Conservation (phyloP, 2,329 filamentous ascomycete genomes). For the Byssoonygena ceratinophila region DNA sequence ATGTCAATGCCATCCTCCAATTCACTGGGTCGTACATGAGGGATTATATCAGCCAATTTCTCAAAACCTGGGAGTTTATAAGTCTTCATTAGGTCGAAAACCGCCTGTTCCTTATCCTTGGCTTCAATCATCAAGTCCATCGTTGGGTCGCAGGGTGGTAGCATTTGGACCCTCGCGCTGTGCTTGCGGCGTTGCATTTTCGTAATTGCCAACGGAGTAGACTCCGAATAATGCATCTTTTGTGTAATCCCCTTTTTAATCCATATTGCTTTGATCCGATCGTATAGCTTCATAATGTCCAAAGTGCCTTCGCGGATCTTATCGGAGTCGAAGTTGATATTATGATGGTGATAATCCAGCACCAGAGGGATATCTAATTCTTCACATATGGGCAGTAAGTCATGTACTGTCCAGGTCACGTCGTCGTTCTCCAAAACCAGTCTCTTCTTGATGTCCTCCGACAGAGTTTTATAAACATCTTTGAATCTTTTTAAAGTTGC, state of each 20-base stretch:
- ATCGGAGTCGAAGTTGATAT: slow-evolving; percentile 70
- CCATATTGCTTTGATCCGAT: slow-evolving; percentile 76
- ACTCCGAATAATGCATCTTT: slow-evolving; percentile 96
- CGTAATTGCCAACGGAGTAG: slow-evolving; percentile 63
- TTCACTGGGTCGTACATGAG: slow-evolving; percentile 66
- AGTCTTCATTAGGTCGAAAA: slow-evolving; percentile 83
- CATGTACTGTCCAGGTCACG: slow-evolving; percentile 83
- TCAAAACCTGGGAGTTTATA: slow-evolving; percentile 76
- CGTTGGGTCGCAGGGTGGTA: slow-evolving; percentile 69
- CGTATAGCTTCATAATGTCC: slow-evolving; percentile 65
- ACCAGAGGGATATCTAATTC: slow-evolving; percentile 90
- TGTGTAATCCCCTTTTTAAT: slow-evolving; percentile 70
- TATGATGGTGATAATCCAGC: slow-evolving; percentile 90
- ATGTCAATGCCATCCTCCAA: slow-evolving; percentile 68
- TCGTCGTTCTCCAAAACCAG: slow-evolving; percentile 92
- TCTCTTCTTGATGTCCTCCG: slow-evolving; percentile 62
- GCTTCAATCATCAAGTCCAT: slow-evolving; percentile 99
- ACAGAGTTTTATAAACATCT: slow-evolving; percentile 57
- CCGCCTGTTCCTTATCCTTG: slow-evolving; percentile 94
- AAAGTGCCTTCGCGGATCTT: slow-evolving; percentile 71
- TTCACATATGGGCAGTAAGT: slow-evolving; percentile 79
- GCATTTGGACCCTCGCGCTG: slow-evolving; percentile 61
- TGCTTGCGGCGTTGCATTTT: slow-evolving; percentile 73
- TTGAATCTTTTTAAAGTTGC: slow-evolving; percentile 70
- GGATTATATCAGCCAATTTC: slow-evolving; percentile 63